Evolutionary conservation across 441 rosid genomes (phyloP).

Genomic region (Geranium incanum): DNA sequence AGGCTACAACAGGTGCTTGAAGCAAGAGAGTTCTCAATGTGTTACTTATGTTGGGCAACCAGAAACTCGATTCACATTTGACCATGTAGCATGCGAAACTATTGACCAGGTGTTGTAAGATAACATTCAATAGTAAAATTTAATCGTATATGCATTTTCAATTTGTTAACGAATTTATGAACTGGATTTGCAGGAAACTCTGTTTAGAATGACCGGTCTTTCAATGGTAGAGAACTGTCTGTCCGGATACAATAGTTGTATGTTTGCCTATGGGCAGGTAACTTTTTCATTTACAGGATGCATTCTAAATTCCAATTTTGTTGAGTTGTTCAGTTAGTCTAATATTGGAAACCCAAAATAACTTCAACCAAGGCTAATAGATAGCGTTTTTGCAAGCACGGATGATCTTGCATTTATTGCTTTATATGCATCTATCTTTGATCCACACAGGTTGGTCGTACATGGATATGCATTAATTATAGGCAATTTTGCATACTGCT

Average conservation of each 20-base stretch:
- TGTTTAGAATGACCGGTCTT: slow-evolving; percentile 81
- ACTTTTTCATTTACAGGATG: neutral
- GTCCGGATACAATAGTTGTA: slow-evolving; percentile 96
- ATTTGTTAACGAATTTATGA: slow-evolving; percentile 13
- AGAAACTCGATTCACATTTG: slow-evolving; percentile 79
- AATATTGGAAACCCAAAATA: neutral
- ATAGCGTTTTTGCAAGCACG: neutral
- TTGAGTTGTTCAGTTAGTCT: neutral
- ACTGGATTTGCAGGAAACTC: slow-evolving; percentile 55
- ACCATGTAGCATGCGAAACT: slow-evolving; percentile 94
- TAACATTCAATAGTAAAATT: neutral
- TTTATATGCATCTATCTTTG: neutral
- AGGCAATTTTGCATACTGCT: neutral
- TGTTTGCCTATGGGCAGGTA: slow-evolving; percentile 99
- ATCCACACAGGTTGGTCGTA: neutral
- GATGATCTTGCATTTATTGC: slow-evolving; percentile 1
- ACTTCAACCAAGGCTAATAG: neutral
- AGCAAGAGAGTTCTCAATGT: slow-evolving; percentile 81
- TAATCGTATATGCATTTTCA: neutral
- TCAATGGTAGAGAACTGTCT: slow-evolving; percentile 97
- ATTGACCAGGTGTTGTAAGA: slow-evolving; percentile 69
- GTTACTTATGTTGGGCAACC: slow-evolving; percentile 86
- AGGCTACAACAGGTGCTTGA: slow-evolving; percentile 83
- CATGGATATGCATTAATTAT: neutral
- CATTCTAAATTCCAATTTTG: neutral